Percentiles rank a stretch among this genome's conserved stretches.
Conservation (phyloP, 495 filamentous ascomycete species). For the Usnea hakonensis region DNA sequence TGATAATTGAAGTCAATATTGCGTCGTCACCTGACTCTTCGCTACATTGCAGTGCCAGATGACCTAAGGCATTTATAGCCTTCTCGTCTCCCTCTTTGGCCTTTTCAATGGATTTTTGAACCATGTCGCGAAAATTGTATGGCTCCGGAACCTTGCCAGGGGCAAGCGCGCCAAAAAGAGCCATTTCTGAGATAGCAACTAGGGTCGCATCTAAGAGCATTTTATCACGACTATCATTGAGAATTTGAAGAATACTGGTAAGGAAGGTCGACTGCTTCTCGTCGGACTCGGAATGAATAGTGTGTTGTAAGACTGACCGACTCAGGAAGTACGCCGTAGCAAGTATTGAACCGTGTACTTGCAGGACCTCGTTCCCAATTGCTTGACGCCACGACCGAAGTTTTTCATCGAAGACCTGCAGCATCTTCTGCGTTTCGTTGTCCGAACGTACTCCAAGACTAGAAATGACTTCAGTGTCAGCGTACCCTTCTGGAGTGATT, state of each 20-base stretch:
- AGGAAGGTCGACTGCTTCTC: slow-evolving; percentile 35
- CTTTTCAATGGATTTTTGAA: slow-evolving; percentile 52
- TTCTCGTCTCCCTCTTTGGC: slow-evolving; percentile 77
- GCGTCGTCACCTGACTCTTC: slow-evolving; percentile 29
- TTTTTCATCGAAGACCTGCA: slow-evolving; percentile 35
- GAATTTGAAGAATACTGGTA: slow-evolving; percentile 37
- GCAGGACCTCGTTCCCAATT: slow-evolving; percentile 52
- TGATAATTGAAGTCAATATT: slow-evolving; percentile 40
- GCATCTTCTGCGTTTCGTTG: slow-evolving; percentile 31
- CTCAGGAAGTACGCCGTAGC: slow-evolving; percentile 54
- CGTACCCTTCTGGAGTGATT: background rate
- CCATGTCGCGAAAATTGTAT: slow-evolving; percentile 36
- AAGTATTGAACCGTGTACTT: slow-evolving; percentile 52
- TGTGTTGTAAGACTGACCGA: slow-evolving; percentile 45
- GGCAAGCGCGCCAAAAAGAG: slow-evolving; percentile 55
- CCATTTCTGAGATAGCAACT: slow-evolving; percentile 64
- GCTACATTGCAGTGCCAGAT: slow-evolving; percentile 50
- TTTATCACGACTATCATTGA: slow-evolving; percentile 46
- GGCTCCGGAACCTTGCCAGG: slow-evolving; percentile 33
- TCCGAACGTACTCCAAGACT: slow-evolving; percentile 42
- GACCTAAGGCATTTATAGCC: slow-evolving; percentile 68
- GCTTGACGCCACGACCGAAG: slow-evolving; percentile 46
- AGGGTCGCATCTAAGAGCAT: slow-evolving; percentile 53
- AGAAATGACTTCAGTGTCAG: background rate
- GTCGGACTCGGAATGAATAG: slow-evolving; percentile 28